These are phyloP conservation scores for Diplodia mutila DNA, from an alignment of 2,329 filamentous ascomycete species.

Conservation along the genomic window DNA sequence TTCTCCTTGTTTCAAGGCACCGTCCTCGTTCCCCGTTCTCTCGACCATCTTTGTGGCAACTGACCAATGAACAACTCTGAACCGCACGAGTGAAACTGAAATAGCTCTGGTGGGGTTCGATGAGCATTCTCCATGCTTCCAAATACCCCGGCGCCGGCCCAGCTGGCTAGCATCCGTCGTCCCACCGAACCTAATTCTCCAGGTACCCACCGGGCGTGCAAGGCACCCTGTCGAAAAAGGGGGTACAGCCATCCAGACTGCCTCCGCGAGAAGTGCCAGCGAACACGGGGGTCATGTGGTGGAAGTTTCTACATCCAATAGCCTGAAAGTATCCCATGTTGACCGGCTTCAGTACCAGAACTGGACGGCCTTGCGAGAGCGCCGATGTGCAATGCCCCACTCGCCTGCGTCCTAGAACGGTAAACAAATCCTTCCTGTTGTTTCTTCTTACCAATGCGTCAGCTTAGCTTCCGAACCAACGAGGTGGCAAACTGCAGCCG, in stretches of 20 bases:
- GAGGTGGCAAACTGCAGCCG: too few species aligned
- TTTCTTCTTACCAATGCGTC: not conserved
- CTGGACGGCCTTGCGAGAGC: too few species aligned
- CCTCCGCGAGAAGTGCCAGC: too few species aligned
- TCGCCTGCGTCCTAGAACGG: too few species aligned
- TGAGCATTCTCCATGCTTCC: not conserved
- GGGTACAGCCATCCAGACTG: not conserved
- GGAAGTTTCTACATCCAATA: too few species aligned
- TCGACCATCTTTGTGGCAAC: not conserved
- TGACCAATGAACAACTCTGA: not conserved
- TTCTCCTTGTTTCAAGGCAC: not conserved
- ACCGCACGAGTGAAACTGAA: not conserved
- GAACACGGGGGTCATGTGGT: too few species aligned
- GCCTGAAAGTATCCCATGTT: too few species aligned
- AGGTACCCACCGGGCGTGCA: not conserved
- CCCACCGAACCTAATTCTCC: not conserved
- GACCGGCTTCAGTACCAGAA: too few species aligned
- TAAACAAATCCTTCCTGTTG: too few species aligned
- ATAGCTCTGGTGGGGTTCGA: not conserved
- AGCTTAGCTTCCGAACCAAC: not conserved
- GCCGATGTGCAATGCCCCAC: too few species aligned
- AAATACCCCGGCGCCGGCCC: not conserved
- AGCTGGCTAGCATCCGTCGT: not conserved
- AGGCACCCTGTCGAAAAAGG: not conserved
- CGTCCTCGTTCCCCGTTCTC: not conserved